A percentile compares a stretch with the other conserved stretches of the same genome.
Conservation (phyloP, 2,329 filamentous ascomycete genomes). For the Neocatenulostroma microsporum region DNA sequence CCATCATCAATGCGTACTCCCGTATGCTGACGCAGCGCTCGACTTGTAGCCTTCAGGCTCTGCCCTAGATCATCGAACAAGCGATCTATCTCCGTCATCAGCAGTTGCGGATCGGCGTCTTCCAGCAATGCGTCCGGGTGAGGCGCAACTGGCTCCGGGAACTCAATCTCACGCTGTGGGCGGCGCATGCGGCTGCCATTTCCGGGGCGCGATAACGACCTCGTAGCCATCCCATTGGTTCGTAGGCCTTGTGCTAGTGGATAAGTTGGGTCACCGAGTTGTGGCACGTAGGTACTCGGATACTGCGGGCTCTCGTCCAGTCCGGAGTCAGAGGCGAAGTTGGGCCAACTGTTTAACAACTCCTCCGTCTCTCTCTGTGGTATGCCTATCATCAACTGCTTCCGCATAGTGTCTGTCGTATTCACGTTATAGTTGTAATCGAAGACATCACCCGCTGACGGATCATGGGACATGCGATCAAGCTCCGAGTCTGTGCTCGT, state of each 20-base stretch:
- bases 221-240: conserved; percentile 8
- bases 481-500: conserved; percentile 25
- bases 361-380: conserved; percentile 6
- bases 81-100: conserved; percentile 25
- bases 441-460: conserved; percentile 14
- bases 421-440: conserved; percentile 15
- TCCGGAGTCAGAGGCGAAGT: conserved; percentile 11
- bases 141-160: conserved; percentile 23
- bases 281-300: conserved; percentile 11
- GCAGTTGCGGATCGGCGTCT: conserved; percentile 20
- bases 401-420: conserved; percentile 1
- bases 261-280: conserved; percentile 12
- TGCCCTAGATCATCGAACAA: conserved; percentile 20
- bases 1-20: conserved; percentile 3
- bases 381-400: not conserved
- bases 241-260: conserved; percentile 9
- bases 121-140: conserved; percentile 25
- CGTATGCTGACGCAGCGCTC: conserved; percentile 9
- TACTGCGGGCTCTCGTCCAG: conserved; percentile 12
- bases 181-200: conserved; percentile 12
- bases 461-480: conserved; percentile 11
- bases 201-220: not conserved
- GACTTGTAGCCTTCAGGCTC: conserved; percentile 12
- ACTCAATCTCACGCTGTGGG: conserved; percentile 18
- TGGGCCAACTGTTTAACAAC: conserved; percentile 16